Evolutionary conservation across 148 eudicot species (phyloP), one percentile per base, ranked within the genome.

Genomic region (Suaeda aralocaspica): DNA sequence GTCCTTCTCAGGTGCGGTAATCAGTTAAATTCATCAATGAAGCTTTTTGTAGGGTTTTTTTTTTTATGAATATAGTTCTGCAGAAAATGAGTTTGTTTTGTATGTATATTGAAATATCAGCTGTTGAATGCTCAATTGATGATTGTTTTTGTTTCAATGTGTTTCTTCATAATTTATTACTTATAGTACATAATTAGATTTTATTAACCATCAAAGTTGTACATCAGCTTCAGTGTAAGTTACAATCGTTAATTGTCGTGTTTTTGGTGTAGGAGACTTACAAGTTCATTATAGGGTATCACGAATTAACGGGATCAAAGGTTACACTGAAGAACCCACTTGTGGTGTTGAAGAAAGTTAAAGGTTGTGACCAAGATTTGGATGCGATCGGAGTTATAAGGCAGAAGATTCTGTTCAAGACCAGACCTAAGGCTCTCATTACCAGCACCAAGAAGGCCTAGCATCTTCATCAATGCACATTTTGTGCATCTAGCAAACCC

Each of bases 1-100:
- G 96, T 73, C 89, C 92, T 76, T 79, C 89, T 60, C 84, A 87
- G 92, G 98, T 92, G n/a, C n/a, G n/a, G n/a, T n/a, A n/a, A n/a
- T n/a, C n/a, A 16, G 13, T 24, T 14, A 1, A 59, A 12, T 2
- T 1, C n/a, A n/a, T 36, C 41, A 36, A 36, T 36, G 41, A 36
- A 36, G 41, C 8, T 8, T 36, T 24, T 62, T 62, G n/a, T n/a
- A n/a, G n/a, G n/a, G n/a, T n/a, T n/a, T n/a, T n/a, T n/a, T n/a
- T n/a, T n/a, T n/a, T n/a, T n/a, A n/a, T n/a, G n/a, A n/a, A n/a
- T n/a, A n/a, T n/a, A n/a, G n/a, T n/a, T n/a, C n/a, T n/a, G n/a
- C n/a, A n/a, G n/a, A n/a, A n/a, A n/a, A n/a, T n/a, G n/a, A n/a
- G n/a, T n/a, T n/a, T n/a, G n/a, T n/a, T n/a, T n/a, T n/a, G n/a